Percentiles rank a stretch among this genome's conserved stretches.
Conservation (phyloP, 495 filamentous ascomycete genomes). For the Aspergillus diversus region DNA sequence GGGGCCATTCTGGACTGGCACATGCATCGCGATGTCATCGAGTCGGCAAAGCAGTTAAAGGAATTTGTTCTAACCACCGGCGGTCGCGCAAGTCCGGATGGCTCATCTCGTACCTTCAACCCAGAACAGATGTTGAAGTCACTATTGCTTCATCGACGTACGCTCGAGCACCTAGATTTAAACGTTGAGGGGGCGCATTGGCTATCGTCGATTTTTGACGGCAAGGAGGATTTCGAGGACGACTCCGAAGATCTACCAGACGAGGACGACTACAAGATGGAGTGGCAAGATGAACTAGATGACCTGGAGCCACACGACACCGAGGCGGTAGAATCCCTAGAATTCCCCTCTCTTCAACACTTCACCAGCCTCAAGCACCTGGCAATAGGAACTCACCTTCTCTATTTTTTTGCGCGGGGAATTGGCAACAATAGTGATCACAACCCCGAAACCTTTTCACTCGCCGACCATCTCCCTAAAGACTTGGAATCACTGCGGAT, state of each 20-base stretch:
- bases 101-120: neutral
- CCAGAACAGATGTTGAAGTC: neutral
- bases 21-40: neutral
- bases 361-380: neutral
- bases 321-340: neutral
- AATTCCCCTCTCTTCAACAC: neutral
- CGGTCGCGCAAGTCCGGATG: neutral
- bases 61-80: neutral
- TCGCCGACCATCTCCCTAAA: neutral
- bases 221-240: neutral
- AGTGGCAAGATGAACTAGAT: slow-evolving; percentile 2
- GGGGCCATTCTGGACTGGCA: neutral
- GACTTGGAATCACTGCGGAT: neutral
- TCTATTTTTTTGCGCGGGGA: neutral
- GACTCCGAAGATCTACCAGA: neutral
- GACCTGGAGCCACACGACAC: neutral
- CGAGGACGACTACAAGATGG: neutral
- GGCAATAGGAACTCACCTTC: neutral
- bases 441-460: neutral
- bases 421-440: neutral
- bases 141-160: slow-evolving; percentile 3
- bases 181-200: neutral
- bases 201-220: neutral
- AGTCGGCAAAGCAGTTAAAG: neutral
- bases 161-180: neutral